Conservation (phyloP, 2,329 filamentous ascomycete species). For the Neofusicoccum laricinum region DNA sequence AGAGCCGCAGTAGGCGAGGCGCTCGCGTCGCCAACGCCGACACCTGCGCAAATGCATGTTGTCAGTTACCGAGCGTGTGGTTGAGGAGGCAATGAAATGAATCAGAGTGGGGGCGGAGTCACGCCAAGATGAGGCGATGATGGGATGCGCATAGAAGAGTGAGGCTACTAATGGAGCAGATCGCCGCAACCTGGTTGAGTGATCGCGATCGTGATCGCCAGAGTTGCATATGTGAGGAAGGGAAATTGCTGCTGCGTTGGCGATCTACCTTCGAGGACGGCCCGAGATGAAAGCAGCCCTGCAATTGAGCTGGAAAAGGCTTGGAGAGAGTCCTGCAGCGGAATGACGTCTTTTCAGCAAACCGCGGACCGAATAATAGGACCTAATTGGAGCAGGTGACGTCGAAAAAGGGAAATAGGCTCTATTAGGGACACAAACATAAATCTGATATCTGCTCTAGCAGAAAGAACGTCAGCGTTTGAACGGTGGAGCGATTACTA, state of each 20-base stretch:
- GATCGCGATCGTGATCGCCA: slow-evolving; percentile 12
- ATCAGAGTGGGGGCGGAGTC: not conserved
- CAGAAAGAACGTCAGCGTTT: not conserved
- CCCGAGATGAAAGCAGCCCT: slow-evolving; percentile 73
- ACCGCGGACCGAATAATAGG: slow-evolving; percentile 2
- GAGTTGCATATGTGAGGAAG: slow-evolving; percentile 9
- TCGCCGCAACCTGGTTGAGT: not conserved
- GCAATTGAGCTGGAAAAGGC: slow-evolving; percentile 83
- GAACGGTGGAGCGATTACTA: slow-evolving; percentile 2
- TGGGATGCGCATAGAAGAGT: not conserved
- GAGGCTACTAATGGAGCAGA: slow-evolving; percentile 5
- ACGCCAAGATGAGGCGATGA: not conserved
- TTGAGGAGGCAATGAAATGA: not conserved
- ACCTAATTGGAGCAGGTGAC: not conserved
- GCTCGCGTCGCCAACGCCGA: slow-evolving; percentile 80
- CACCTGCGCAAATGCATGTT: slow-evolving; percentile 41
- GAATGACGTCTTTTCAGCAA: slow-evolving; percentile 4
- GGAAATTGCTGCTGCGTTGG: not conserved
- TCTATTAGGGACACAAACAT: slow-evolving; percentile 45
- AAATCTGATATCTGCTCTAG: slow-evolving; percentile 61
- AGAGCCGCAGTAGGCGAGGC: slow-evolving; percentile 79
- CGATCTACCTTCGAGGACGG: slow-evolving; percentile 67
- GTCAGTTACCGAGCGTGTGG: not conserved
- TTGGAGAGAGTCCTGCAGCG: slow-evolving; percentile 67
- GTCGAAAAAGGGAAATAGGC: not conserved